Base-by-base conservation (phyloP, 2,329 filamentous ascomycete genomes). In the Plenodomus lindquistii region DNA sequence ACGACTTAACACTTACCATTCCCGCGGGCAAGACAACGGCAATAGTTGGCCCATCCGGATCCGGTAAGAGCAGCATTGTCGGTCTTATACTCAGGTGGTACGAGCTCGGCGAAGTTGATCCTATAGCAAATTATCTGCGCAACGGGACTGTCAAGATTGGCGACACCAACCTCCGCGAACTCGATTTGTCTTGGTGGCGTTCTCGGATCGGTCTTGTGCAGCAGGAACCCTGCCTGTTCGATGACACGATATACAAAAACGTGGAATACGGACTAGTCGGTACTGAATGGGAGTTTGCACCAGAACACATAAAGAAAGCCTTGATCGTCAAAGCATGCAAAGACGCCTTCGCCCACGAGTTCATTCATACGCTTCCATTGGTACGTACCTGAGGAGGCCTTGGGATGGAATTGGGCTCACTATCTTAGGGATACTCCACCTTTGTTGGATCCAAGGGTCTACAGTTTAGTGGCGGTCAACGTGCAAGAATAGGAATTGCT, bases 311-410 rank as follows among this genome's bases (percentile, higher is more conserved):
- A 43, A 82, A 83, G 63, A 83, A 88, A 27, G 82, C 86, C 45
- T 77, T 92, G 9, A 81, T 97, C 17, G 79, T 88, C 40, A 84
- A 88, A 37, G 93, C 94, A 11, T 90, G 93, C 8, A 88, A 85
- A 70, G 93, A 89, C 80, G 88, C 93, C 16, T 96, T 97, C 62
- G 93, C 93, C 1, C 91, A 97, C 64, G 91, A 96, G 53, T 97
- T 97, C 66, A 86, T 97, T 56, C 81, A 79, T 1, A 74, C 79
- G 16, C 81, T 97, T 7, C 66, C 66, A 10, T 42, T 65, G 46
- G 55, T 57, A 44, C 9, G 44, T 46, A 18, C 27, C 7, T 18
- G 13, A 11, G 11, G 11, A 31, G 6, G 15, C 4, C 9, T 8
- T 31, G 27, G 11, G 27, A 31, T 13, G 11, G 27, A 31, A 15